Evolutionary conservation across 306 rosid genomes (phyloP).

Genomic region (Alnus rubra): DNA sequence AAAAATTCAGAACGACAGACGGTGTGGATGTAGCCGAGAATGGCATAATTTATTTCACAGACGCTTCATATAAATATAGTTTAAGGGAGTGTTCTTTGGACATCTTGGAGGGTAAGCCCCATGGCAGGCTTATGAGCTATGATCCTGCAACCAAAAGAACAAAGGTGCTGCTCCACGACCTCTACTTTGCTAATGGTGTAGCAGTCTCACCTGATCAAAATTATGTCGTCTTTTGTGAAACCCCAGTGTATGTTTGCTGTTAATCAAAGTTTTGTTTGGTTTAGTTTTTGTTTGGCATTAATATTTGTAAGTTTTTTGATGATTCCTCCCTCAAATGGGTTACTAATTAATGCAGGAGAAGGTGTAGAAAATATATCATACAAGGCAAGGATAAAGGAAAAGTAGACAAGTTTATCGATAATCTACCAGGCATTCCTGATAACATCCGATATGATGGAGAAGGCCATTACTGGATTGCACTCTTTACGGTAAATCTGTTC

Average conservation of each 20-base stretch:
- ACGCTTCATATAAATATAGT: constrained; percentile 58
- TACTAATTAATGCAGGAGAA: constrained; percentile 39
- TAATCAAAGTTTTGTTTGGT: no score
- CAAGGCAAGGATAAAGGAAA: constrained; percentile 57
- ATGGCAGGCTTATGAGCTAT: constrained; percentile 66
- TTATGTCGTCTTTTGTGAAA: constrained; percentile 39
- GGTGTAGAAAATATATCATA: constrained; percentile 55
- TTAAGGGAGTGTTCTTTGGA: constrained; percentile 27
- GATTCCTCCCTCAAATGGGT: not conserved
- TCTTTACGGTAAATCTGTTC: constrained; percentile 28
- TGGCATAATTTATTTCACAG: constrained; percentile 65
- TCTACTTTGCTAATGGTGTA: constrained; percentile 68
- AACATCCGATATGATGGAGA: constrained; percentile 68
- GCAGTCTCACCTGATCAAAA: constrained; percentile 60
- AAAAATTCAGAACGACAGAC: constrained; percentile 48
- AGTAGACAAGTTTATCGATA: constrained; percentile 40
- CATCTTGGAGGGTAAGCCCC: constrained; percentile 51
- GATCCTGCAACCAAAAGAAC: constrained; percentile 52
- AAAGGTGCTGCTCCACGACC: constrained; percentile 40
- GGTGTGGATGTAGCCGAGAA: constrained; percentile 55
- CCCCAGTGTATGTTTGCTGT: constrained; percentile 20
- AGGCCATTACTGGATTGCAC: constrained; percentile 60
- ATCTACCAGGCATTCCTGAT: constrained; percentile 62
- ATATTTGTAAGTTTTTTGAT: not conserved
- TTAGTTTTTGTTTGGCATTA: constrained; percentile 10